These are phyloP conservation scores for Ophiostoma quercus DNA, from an alignment of 2,329 filamentous ascomycete genomes.

Conservation along the genomic window DNA sequence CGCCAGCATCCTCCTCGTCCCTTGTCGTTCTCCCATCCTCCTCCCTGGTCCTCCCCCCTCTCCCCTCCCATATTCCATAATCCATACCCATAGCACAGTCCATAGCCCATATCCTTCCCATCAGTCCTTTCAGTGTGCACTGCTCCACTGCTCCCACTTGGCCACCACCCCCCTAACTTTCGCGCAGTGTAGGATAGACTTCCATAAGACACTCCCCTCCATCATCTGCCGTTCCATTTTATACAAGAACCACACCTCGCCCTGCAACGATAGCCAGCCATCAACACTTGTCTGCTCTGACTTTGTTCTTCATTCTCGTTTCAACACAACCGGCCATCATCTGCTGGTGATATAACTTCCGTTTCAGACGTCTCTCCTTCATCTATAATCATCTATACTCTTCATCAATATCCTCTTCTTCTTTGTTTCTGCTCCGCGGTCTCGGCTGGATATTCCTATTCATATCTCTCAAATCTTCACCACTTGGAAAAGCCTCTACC, in stretches of 20 bases:
- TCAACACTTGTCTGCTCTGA: slow-evolving; percentile 30
- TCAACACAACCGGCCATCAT: slow-evolving; percentile 28
- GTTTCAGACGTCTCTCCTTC: slow-evolving; percentile 12
- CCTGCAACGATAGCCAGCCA: slow-evolving; percentile 37
- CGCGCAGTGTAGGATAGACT: slow-evolving; percentile 31
- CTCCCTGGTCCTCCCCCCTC: not conserved
- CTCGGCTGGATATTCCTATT: slow-evolving; percentile 10
- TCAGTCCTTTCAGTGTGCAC: not conserved
- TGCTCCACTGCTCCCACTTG: slow-evolving; percentile 28
- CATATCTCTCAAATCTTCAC: slow-evolving; percentile 1
- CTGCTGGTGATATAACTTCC: slow-evolving; percentile 14
- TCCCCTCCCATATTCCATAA: slow-evolving; percentile 12
- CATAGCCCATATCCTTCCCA: slow-evolving; percentile 10
- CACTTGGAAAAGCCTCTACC: slow-evolving; percentile 14
- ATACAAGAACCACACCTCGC: slow-evolving; percentile 46
- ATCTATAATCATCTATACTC: slow-evolving; percentile 14
- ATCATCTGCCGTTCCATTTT: slow-evolving; percentile 45
- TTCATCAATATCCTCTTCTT: not conserved
- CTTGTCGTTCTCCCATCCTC: slow-evolving; percentile 5
- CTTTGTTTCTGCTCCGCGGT: slow-evolving; percentile 12
- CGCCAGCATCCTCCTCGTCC: not conserved
- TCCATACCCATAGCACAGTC: slow-evolving; percentile 10
- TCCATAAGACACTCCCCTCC: slow-evolving; percentile 44
- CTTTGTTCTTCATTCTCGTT: slow-evolving; percentile 29
- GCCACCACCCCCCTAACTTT: slow-evolving; percentile 34